Evolutionary conservation across 1,284 basidiomycete genomes (phyloP).

Genomic region (Coriolopsis trogii): DNA sequence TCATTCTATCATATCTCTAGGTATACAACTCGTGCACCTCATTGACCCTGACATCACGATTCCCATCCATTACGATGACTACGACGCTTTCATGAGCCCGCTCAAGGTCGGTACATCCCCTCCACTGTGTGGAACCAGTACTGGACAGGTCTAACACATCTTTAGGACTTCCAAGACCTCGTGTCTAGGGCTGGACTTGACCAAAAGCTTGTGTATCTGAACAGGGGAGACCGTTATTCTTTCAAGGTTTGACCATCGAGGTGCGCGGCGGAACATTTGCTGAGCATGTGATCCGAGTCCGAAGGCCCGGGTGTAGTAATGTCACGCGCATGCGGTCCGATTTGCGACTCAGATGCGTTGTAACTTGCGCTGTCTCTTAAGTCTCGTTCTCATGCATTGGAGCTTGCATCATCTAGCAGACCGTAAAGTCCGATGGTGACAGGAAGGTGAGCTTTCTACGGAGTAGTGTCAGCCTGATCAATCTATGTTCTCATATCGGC

Average conservation of each 20-base stretch:
- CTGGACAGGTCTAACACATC: neutral
- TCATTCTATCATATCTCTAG: neutral
- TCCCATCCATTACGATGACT: constrained; percentile 32
- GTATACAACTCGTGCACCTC: constrained; percentile 31
- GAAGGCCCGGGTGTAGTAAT: too few relatives aligned
- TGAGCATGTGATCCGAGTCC: too few relatives aligned
- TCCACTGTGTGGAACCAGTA: neutral
- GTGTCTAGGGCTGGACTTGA: constrained; percentile 22
- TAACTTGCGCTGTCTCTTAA: neutral
- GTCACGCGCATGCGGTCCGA: too few relatives aligned
- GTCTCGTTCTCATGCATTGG: too few relatives aligned
- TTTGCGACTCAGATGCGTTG: neutral
- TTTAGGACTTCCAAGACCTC: constrained; percentile 23
- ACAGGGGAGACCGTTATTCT: constrained; percentile 21
- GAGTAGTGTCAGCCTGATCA: too few relatives aligned
- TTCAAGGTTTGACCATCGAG: constrained; percentile 11
- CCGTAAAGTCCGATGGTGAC: too few relatives aligned
- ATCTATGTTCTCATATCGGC: too few relatives aligned
- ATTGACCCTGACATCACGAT: constrained; percentile 33
- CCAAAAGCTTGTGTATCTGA: constrained; percentile 22
- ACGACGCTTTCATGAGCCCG: constrained; percentile 23
- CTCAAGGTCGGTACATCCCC: constrained; percentile 3
- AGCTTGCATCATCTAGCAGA: too few relatives aligned
- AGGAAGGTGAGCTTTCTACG: too few relatives aligned
- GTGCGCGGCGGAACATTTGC: neutral